Evolutionary conservation across 495 filamentous ascomycete species (phyloP), one percentile per base, ranked within the genome.

Genomic region (Daldinia caldariorum): DNA sequence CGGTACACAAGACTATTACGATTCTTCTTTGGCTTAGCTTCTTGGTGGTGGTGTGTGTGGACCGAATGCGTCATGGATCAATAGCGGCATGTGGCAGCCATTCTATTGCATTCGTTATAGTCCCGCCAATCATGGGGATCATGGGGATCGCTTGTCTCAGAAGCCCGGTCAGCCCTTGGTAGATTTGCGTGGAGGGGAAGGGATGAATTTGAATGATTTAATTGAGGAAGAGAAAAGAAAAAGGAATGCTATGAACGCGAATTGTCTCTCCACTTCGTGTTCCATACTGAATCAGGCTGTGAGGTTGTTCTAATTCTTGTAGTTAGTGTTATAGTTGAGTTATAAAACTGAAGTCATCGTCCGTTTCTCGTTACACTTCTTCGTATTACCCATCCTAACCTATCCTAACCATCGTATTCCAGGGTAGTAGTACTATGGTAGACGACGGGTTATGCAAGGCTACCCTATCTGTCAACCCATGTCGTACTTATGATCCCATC

Each of bases 51-150:
- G 67, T 70, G 67, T 60, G 61, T 59, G 66, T 66, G 67, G 63
- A 66, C 66, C 66, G 63, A 63, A 75, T 75, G 72, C 75, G 72
- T 77, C 75, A 77, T 75, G 67, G 63, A 66, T 63, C 66, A 66
- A 68, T 72, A 72, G 71, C 39, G 71, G 65, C 62, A 51, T 63
- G 66, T 74, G 66, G 67, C 57, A 16, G 66, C 61, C 39, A 56
- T 50, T 69, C 60, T 53, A 68, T 66, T 66, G 61, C 61, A 57
- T 62, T 65, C 66, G 65, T 72, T 61, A 69, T 68, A 70, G 58
- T 45, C 13, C 61, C 57, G 71, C 66, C 74, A 71, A 76, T 73
- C 62, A 70, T 50, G 34, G 32, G n/a, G n/a, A n/a, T n/a, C n/a
- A n/a, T n/a, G n/a, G n/a, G n/a, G 62, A 38, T 67, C 58, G 53